Evolutionary conservation across 805 yeast species (phyloP), one percentile per base, ranked within the genome.

Genomic region (Isabelozyma heimii): DNA sequence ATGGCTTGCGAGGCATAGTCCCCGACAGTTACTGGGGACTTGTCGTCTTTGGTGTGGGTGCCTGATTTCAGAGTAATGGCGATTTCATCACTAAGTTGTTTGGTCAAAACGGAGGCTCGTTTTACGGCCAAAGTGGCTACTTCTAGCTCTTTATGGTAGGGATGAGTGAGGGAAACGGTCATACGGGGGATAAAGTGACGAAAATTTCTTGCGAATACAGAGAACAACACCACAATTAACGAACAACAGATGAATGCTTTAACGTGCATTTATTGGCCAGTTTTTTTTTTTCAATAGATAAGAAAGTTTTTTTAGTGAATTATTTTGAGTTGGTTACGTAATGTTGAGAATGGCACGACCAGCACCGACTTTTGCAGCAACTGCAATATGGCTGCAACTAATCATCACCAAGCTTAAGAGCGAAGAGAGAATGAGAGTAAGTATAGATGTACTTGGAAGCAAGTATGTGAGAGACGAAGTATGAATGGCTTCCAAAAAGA

Each of bases 1-100:
- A 92, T 81, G 0, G 97, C 97, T 62, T 94, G 99, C 0, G 97
- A 91, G 4, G 96, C 97, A 63, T 87, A 94, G 66, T 94, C 99
- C 14, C 98, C 99, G 48, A 89, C 75, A 1, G 99, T 94, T 13
- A 94, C 99, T 1, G 99, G 99, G 1, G 97, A 89, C 52, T 84
- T 82, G 65, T 92, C 99, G 39, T 80, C 79, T 64, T 94, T 94
- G 51, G 90, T 85, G 48, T 90, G 80, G 43, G 89, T 75, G 5
- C 77, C 77, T 20, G 87, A 52, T 70, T 75, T 50, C 67, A 66
- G 53, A 60, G 79, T 62, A 63, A 70, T 56, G 60, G 75, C 56
- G 73, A 78, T 57, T 65, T 78, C 57, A 77, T 85, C 85, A 66
- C 81, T 83, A 51, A 81, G 81, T 59, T 75, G 73, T 59, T 81